A percentile compares a stretch with the other conserved stretches of the same genome.
Conservation (phyloP, 2,329 filamentous ascomycete species). For the Coniochaeta sp. region DNA sequence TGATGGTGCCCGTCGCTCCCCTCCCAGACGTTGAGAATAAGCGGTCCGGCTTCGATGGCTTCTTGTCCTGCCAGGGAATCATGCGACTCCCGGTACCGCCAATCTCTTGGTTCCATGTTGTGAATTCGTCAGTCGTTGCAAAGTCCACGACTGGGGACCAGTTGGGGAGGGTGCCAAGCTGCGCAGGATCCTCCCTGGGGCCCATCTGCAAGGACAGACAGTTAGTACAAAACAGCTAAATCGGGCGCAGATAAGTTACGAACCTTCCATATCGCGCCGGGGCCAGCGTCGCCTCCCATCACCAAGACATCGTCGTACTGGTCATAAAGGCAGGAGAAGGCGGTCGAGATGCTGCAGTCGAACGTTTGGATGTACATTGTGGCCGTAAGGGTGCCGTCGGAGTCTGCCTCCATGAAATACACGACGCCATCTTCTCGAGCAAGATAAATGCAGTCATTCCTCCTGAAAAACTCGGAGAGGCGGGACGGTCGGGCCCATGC, state of each 20-base stretch:
- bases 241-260: conserved; percentile 16
- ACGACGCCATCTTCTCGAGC: conserved; percentile 82
- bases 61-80: conserved; percentile 9
- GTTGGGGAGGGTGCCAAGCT: conserved; percentile 56
- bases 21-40: conserved; percentile 63
- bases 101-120: conserved; percentile 18
- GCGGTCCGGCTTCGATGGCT: conserved; percentile 48
- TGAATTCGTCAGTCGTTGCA: conserved; percentile 34
- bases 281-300: conserved; percentile 69
- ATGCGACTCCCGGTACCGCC: conserved; percentile 12
- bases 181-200: conserved; percentile 44
- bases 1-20: conserved; percentile 54
- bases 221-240: conserved; percentile 7
- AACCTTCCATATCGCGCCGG: conserved; percentile 70
- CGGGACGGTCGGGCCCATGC: conserved; percentile 78
- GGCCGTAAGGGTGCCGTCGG: conserved; percentile 45
- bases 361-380: conserved; percentile 57
- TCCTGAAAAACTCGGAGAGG: conserved; percentile 51
- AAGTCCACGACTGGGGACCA: conserved; percentile 56
- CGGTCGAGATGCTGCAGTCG: conserved; percentile 68
- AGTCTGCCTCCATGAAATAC: conserved; percentile 62
- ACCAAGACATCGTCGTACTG: conserved; percentile 70
- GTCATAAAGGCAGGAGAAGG: conserved; percentile 70
- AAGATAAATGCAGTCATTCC: conserved; percentile 75
- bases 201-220: conserved; percentile 32